These are phyloP conservation scores for Hibiscus mutabilis DNA, from an alignment of 345 rosid species.

Conservation along the genomic window DNA sequence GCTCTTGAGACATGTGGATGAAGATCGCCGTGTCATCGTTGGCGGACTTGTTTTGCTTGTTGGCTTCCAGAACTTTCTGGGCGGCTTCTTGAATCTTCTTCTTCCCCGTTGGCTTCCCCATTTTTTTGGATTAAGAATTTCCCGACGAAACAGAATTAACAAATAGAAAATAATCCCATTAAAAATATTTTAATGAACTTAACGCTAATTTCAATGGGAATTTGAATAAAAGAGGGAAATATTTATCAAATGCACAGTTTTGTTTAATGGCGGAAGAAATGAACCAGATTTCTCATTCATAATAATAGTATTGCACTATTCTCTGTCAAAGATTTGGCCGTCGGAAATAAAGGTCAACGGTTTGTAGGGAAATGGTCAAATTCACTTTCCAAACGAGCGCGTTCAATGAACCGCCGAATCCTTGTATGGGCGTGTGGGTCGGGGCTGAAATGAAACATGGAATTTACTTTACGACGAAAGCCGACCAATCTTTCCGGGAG, in stretches of 20 bases:
- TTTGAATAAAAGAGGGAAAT: neutral
- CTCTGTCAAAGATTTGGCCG: neutral
- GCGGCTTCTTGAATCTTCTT: slow-evolving; percentile 49
- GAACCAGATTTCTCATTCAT: neutral
- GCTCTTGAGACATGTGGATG: slow-evolving; percentile 83
- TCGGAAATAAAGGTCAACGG: neutral
- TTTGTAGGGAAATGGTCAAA: neutral
- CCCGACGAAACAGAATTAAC: neutral
- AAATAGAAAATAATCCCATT: neutral
- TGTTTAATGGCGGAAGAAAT: no score
- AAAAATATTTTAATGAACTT: neutral
- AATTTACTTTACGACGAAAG: no score
- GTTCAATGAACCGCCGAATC: neutral
- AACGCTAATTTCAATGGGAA: no score
- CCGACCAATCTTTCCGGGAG: no score
- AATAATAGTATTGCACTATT: neutral
- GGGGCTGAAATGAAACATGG: neutral
- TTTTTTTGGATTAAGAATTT: slow-evolving; percentile 6
- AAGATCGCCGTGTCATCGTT: slow-evolving; percentile 94
- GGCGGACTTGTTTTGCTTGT: slow-evolving; percentile 34
- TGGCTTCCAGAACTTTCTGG: slow-evolving; percentile 23
- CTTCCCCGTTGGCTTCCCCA: slow-evolving; percentile 96
- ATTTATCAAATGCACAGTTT: no score
- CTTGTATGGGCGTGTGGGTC: neutral
- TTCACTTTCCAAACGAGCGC: neutral